Percentiles rank a stretch among this genome's conserved stretches.
Conservation (phyloP, 768 basidiomycete species). For the Lanmaoa rubissima region DNA sequence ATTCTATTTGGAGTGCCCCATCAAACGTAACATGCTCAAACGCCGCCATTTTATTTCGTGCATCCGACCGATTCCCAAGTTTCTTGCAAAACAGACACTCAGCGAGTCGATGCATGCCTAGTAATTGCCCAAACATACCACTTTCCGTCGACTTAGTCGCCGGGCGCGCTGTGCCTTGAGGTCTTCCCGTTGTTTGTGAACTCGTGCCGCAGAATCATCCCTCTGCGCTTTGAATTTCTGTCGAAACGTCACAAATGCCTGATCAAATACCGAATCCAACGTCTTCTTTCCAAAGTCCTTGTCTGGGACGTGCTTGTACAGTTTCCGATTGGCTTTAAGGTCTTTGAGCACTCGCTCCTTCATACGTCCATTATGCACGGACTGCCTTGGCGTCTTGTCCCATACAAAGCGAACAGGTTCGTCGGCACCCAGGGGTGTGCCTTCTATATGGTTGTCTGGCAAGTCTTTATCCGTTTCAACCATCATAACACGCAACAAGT, state of each 20-base stretch:
- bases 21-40: conserved; percentile 69
- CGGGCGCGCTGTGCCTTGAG: conserved; percentile 61
- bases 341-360: conserved; percentile 61
- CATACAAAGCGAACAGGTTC: conserved; percentile 76
- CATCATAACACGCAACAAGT: conserved; percentile 60
- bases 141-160: conserved; percentile 58
- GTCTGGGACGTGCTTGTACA: conserved; percentile 63
- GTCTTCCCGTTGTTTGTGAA: conserved; percentile 54
- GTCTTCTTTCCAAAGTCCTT: conserved; percentile 64
- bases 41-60: conserved; percentile 48
- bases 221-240: conserved; percentile 64
- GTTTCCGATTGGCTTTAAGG: conserved; percentile 50
- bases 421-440: conserved; percentile 38
- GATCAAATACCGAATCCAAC: conserved; percentile 65
- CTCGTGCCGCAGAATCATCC: conserved; percentile 44
- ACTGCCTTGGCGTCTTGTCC: conserved; percentile 76
- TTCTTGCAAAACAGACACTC: conserved; percentile 45
- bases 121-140: conserved; percentile 40
- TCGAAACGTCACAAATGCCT: conserved; percentile 64
- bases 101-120: background rate
- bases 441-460: conserved; percentile 63
- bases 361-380: conserved; percentile 71
- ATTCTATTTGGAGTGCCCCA: conserved; percentile 67
- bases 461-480: conserved; percentile 54
- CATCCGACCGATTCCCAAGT: conserved; percentile 60